These are phyloP conservation scores for Haematococcus sp. DNA, from an alignment of 139 green algal species.

Conservation along the genomic window DNA sequence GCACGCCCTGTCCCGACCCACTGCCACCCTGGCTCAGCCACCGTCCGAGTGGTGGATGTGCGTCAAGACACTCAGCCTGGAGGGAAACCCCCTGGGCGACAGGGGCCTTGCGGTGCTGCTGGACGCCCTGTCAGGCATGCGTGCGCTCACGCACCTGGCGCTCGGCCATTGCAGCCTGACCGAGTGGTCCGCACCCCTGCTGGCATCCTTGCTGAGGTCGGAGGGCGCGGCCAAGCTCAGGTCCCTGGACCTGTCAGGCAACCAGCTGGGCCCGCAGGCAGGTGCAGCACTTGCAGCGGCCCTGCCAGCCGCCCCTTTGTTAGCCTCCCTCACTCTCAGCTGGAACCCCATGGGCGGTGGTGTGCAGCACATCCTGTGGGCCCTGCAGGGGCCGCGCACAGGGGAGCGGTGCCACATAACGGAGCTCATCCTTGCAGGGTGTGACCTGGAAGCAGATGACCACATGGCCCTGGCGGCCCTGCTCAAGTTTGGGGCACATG, in stretches of 20 bases:
- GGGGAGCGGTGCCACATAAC: neutral
- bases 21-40: neutral
- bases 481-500: slow-evolving; percentile 2
- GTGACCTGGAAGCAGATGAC: slow-evolving; percentile 5
- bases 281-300: neutral
- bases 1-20: neutral
- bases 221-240: neutral
- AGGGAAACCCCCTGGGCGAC: slow-evolving; percentile 12
- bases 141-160: slow-evolving; percentile 1
- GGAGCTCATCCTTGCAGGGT: neutral
- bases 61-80: neutral
- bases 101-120: neutral
- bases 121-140: neutral
- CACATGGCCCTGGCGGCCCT: slow-evolving; percentile 1
- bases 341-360: slow-evolving; percentile 4
- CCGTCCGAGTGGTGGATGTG: slow-evolving; percentile 8
- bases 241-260: slow-evolving; percentile 13
- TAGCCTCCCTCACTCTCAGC: neutral
- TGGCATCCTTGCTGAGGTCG: neutral
- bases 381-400: neutral
- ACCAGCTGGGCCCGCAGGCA: neutral
- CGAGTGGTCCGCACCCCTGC: slow-evolving; percentile 32
- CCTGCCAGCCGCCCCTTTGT: neutral
- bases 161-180: slow-evolving; percentile 25
- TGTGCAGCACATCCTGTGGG: slow-evolving; percentile 5